A percentile compares a stretch with the other conserved stretches of the same genome.
Conservation (phyloP, 2,329 filamentous ascomycete species). For the Coleophoma cylindrospora region DNA sequence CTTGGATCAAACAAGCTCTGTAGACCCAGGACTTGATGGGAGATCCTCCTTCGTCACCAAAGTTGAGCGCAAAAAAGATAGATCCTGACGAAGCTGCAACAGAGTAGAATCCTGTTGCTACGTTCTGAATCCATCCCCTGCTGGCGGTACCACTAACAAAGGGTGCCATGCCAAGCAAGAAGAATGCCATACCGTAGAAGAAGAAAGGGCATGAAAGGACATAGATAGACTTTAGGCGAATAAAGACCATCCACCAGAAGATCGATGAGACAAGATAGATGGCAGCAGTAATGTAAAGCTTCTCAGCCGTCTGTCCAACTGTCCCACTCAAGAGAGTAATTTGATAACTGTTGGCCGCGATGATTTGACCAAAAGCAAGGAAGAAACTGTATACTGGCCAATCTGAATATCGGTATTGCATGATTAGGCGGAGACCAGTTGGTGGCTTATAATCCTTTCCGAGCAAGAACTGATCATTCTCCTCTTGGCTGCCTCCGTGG, state of each 20-base stretch:
- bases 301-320: conserved; percentile 50
- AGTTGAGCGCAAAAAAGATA: conserved; percentile 63
- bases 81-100: conserved; percentile 57
- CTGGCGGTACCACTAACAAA: conserved; percentile 32
- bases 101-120: conserved; percentile 57
- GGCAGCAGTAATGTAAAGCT: conserved; percentile 55
- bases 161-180: conserved; percentile 57
- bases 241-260: conserved; percentile 60
- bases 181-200: conserved; percentile 58
- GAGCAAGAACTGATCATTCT: conserved; percentile 45
- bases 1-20: conserved; percentile 60
- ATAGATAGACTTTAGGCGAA: conserved; percentile 49
- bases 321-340: conserved; percentile 61
- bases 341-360: conserved; percentile 63
- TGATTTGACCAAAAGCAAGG: conserved; percentile 54
- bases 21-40: conserved; percentile 62
- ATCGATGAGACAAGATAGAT: conserved; percentile 54
- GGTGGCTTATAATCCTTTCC: conserved; percentile 48
- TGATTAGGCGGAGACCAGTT: conserved; percentile 46
- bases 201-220: conserved; percentile 56
- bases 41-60: conserved; percentile 57
- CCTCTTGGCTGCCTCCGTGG: background rate
- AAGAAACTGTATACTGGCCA: conserved; percentile 61
- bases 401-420: conserved; percentile 52
- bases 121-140: conserved; percentile 52